Percentiles rank a stretch among this genome's conserved stretches.
phyloP scores from a whole-genome alignment of 441 rosid genomes.

The Theobroma grandiflorum region DNA sequence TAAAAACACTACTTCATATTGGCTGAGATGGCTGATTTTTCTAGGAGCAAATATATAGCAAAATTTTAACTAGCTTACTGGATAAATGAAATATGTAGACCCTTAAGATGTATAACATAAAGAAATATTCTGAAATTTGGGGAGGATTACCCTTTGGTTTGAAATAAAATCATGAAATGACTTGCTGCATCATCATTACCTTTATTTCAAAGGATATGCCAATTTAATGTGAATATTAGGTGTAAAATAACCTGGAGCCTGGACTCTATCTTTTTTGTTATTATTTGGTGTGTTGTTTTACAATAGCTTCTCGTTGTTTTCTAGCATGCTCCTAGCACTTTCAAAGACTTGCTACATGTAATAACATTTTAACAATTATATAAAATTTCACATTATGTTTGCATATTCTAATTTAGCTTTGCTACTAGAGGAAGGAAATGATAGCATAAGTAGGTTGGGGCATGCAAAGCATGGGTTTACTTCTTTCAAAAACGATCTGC shows the following conservation, averaged over 20 bases:
- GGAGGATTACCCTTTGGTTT: background rate
- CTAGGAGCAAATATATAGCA: too few relatives aligned
- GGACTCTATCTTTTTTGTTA: background rate
- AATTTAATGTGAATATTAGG: background rate
- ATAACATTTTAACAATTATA: background rate
- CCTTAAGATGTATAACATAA: background rate
- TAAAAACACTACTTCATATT: too few relatives aligned
- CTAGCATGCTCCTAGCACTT: background rate
- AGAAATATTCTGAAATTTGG: slow-evolving; percentile 14
- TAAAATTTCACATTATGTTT: background rate
- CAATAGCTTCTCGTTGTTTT: background rate
- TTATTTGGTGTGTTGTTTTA: background rate
- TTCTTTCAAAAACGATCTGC: background rate
- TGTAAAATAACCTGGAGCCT: background rate
- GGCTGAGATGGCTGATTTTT: too few relatives aligned
- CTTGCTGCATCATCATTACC: background rate
- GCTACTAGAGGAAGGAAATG: background rate
- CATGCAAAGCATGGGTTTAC: background rate
- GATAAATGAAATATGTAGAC: too few relatives aligned
- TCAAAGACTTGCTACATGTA: background rate
- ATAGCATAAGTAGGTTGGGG: background rate
- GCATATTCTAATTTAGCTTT: background rate
- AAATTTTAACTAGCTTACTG: too few relatives aligned
- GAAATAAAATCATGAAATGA: background rate
- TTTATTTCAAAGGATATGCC: background rate